These are phyloP conservation scores for Tricholoma furcatifolium DNA, from an alignment of 768 basidiomycete genomes.

Conservation along the genomic window DNA sequence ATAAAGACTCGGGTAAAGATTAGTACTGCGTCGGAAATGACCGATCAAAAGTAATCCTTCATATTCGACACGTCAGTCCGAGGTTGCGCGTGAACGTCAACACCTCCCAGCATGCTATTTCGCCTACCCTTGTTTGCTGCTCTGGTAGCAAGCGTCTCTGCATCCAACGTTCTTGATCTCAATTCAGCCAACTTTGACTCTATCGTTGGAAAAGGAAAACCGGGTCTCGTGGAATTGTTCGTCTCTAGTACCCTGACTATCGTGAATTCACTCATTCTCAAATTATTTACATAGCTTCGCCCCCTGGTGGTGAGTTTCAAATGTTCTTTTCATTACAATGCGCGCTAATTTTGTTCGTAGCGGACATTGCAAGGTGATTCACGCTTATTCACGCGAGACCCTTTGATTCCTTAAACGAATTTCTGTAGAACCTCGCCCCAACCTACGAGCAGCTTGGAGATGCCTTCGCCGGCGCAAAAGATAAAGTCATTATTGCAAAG, in stretches of 20 bases:
- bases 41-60: constrained; percentile 24
- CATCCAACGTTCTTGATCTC: constrained; percentile 86
- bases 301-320: constrained; percentile 70
- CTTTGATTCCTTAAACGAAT: constrained; percentile 3
- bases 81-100: constrained; percentile 8
- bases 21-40: constrained; percentile 21
- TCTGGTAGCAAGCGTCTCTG: constrained; percentile 52
- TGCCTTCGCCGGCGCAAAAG: constrained; percentile 73
- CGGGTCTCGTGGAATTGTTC: constrained; percentile 90
- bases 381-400: neutral
- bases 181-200: constrained; percentile 72
- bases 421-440: constrained; percentile 77
- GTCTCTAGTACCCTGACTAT: constrained; percentile 28
- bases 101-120: constrained; percentile 53
- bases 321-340: neutral
- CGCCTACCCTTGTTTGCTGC: constrained; percentile 53
- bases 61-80: constrained; percentile 18
- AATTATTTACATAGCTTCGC: constrained; percentile 56
- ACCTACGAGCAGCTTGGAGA: constrained; percentile 87
- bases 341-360: constrained; percentile 31
- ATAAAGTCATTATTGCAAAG: constrained; percentile 87
- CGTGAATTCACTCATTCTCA: constrained; percentile 4
- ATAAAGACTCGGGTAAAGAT: constrained; percentile 1
- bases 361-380: constrained; percentile 84
- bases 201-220: constrained; percentile 74